These are phyloP conservation scores for Cinnamomum micranthum DNA, from an alignment of 164 flowering plant genomes.

Conservation along the genomic window DNA sequence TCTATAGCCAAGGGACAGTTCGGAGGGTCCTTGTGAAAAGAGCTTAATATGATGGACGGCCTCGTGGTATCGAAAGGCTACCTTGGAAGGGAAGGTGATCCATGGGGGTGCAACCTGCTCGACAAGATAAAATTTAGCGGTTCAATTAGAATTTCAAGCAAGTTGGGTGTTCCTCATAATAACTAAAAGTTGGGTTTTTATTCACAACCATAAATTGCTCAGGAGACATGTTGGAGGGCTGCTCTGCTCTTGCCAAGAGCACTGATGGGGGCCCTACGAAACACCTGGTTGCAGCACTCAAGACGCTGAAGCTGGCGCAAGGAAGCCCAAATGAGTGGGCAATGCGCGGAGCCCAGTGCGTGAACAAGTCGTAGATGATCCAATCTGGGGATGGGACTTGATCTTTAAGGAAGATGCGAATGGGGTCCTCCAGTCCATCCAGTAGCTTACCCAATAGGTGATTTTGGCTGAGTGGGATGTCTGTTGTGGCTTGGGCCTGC, in stretches of 20 bases:
- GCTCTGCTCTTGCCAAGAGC: not conserved
- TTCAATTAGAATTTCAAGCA: no score
- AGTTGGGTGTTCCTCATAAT: no score
- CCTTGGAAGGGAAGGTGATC: conserved; percentile 2
- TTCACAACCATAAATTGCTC: not conserved
- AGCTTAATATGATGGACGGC: not conserved
- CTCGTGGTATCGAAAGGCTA: conserved; percentile 11
- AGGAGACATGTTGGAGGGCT: not conserved
- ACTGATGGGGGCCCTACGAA: conserved; percentile 7
- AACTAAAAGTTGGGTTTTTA: no score
- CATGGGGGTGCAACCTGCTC: not conserved
- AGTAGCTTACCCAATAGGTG: conserved; percentile 22
- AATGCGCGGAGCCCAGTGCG: conserved; percentile 8
- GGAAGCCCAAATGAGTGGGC: conserved; percentile 3
- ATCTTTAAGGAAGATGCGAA: not conserved
- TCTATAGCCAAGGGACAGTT: not conserved
- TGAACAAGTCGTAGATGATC: conserved; percentile 18
- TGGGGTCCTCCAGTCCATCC: conserved; percentile 23
- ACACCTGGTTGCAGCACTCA: not conserved
- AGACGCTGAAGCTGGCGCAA: not conserved
- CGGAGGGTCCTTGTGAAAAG: not conserved
- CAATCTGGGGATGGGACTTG: conserved; percentile 17
- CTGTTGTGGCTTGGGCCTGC: conserved; percentile 39
- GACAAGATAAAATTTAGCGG: no score
- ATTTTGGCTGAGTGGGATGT: conserved; percentile 20